Evolutionary conservation across 495 filamentous ascomycete genomes (phyloP), one percentile per base, ranked within the genome.

Genomic region (Cryomyces minteri): DNA sequence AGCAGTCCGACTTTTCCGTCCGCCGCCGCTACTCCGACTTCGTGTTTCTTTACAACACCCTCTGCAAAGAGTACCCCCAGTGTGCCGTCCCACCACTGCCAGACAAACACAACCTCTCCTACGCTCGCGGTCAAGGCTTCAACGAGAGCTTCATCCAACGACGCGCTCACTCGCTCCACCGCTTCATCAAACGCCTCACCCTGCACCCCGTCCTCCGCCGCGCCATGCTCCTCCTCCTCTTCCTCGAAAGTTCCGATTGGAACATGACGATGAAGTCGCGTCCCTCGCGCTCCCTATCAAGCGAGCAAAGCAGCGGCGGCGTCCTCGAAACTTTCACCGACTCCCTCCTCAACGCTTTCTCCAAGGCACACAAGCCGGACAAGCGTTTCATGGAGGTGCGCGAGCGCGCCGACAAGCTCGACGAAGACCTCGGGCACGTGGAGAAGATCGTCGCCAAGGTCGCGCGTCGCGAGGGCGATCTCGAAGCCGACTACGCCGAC

Each of bases 31-130:
- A 94, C 60, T 94, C 87, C 45, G 90, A 98, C 62, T 98, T 98
- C 59, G 81, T 92, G 49, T 98, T 94, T 58, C 77, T 98, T 45
- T 94, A 83, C 70, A 96, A 94, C 62, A 77, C 76, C 31, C 75
- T 98, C 37, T 77, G 69, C 44, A 75, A 76, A 52, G 84, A 95
- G 56, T 96, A 86, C 55, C 85, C 86, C 32, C 81, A 80, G 58
- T 85, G 77, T 65, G 92, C 90, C 38, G 87, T 98, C 9, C 90
- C 90, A 36, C 90, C 90, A 41, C 68, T 96, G 47, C 90, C 90
- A 40, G 90, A 96, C 61, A 98, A 98, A 65, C 88, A 96, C 70
- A 93, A 93, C 59, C 90, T 98, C 83, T 84, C 90, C 55, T 94
- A 95, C 55, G 92, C 95, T 33, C 81, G 86, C 43, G 92, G 92